Evolutionary conservation across 2,329 filamentous ascomycete genomes (phyloP).

Genomic region (Fusarium sp.): DNA sequence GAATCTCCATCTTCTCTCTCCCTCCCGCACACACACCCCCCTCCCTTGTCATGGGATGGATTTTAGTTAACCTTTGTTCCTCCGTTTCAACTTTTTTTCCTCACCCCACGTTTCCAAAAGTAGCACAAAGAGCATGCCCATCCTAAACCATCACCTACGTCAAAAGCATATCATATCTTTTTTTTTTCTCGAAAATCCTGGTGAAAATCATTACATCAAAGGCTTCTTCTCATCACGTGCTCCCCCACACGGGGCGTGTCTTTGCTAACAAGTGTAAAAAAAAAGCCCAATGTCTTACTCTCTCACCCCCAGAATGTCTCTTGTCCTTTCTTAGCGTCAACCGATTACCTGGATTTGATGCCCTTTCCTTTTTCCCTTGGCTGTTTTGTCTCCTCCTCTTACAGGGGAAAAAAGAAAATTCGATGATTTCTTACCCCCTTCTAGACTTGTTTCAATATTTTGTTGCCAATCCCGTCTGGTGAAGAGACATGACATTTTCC

Average conservation of each 20-base stretch:
- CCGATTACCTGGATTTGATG: slow-evolving; percentile 6
- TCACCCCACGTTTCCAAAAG: background rate
- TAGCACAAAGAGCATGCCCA: background rate
- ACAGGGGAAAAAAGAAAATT: slow-evolving; percentile 7
- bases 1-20: slow-evolving; percentile 16
- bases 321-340: slow-evolving; percentile 17
- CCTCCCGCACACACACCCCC: slow-evolving; percentile 26
- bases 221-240: background rate
- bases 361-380: slow-evolving; percentile 5
- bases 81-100: background rate
- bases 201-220: background rate
- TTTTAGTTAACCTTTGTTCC: background rate
- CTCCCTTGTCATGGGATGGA: slow-evolving; percentile 25
- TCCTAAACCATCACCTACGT: background rate
- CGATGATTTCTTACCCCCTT: slow-evolving; percentile 1
- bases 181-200: background rate
- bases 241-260: background rate
- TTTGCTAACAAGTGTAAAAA: background rate
- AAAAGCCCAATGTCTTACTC: background rate
- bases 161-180: slow-evolving; percentile 4
- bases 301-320: slow-evolving; percentile 13
- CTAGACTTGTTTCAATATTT: background rate
- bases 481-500: slow-evolving; percentile 23
- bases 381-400: background rate
- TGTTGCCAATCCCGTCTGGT: slow-evolving; percentile 7